Percentiles rank a stretch among this genome's conserved stretches.
Evolutionary conservation across 2,329 filamentous ascomycete species (phyloP).

Genomic region (Trichoderma pleuroti): DNA sequence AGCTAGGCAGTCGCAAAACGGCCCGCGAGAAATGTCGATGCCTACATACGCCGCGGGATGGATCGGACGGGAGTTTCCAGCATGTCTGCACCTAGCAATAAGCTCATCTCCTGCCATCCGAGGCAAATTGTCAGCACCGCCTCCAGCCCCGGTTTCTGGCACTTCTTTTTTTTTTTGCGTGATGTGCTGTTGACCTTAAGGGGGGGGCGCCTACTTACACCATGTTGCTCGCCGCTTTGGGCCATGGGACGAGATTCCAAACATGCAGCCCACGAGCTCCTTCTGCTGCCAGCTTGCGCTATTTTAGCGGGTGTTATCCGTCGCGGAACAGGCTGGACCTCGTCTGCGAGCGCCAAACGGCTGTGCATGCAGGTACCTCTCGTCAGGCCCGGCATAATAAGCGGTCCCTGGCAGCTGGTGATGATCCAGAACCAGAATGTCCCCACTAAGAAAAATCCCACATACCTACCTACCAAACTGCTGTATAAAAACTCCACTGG

Average conservation of each 20-base stretch:
- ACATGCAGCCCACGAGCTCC: not conserved
- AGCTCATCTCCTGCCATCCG: not conserved
- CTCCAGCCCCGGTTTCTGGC: not conserved
- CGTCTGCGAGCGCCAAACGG: not conserved
- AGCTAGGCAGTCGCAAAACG: slow-evolving; percentile 7
- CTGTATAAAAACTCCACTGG: slow-evolving; percentile 20
- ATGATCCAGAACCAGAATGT: not conserved
- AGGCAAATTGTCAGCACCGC: not conserved
- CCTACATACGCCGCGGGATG: not conserved
- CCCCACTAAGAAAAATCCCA: slow-evolving; percentile 6
- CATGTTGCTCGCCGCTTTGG: not conserved
- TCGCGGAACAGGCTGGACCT: not conserved
- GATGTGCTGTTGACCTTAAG: not conserved
- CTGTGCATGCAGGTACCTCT: slow-evolving; percentile 10
- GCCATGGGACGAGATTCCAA: not conserved
- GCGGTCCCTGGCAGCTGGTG: slow-evolving; percentile 1
- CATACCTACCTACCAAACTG: not conserved
- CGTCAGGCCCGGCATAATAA: not conserved
- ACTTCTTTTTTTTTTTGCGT: not conserved
- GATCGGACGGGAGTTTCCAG: not conserved
- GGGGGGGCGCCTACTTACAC: slow-evolving; percentile 1
- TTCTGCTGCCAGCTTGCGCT: not conserved
- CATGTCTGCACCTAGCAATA: not conserved
- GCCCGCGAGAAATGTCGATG: not conserved
- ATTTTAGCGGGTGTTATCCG: slow-evolving; percentile 8